These are phyloP conservation scores for Leishmania aethiopica DNA, from an alignment of 208 protist genomes.

Conservation along the genomic window DNA sequence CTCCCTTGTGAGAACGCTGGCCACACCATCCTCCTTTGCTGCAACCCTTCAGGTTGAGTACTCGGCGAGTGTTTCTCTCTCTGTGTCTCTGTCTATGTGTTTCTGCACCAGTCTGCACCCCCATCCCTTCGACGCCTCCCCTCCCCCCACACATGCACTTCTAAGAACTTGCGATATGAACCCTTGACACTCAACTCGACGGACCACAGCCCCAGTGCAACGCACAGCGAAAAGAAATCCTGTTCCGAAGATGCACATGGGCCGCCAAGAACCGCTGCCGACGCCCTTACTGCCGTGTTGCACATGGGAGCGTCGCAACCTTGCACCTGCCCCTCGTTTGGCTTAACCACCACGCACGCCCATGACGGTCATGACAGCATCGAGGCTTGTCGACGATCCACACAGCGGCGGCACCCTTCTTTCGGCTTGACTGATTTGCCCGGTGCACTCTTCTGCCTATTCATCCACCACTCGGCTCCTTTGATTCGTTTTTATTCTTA, in stretches of 20 bases:
- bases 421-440: not conserved
- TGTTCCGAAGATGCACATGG: not conserved
- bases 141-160: not conserved
- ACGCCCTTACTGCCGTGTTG: not conserved
- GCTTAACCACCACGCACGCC: not conserved
- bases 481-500: not conserved
- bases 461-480: not conserved
- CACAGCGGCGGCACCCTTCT: not conserved
- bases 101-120: not conserved
- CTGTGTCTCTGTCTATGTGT: not conserved
- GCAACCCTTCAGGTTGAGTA: not conserved
- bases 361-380: not conserved
- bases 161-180: not conserved
- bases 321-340: not conserved
- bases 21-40: not conserved
- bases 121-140: not conserved
- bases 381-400: not conserved
- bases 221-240: not conserved
- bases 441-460: not conserved
- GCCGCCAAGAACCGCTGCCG: not conserved
- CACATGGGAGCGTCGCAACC: not conserved
- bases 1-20: not conserved
- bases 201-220: not conserved
- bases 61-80: not conserved
- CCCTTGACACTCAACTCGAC: not conserved